A percentile compares a stretch with the other conserved stretches of the same genome.
Evolutionary conservation across 257 asterid genomes (phyloP).

Genomic region (Solanum virginianum): DNA sequence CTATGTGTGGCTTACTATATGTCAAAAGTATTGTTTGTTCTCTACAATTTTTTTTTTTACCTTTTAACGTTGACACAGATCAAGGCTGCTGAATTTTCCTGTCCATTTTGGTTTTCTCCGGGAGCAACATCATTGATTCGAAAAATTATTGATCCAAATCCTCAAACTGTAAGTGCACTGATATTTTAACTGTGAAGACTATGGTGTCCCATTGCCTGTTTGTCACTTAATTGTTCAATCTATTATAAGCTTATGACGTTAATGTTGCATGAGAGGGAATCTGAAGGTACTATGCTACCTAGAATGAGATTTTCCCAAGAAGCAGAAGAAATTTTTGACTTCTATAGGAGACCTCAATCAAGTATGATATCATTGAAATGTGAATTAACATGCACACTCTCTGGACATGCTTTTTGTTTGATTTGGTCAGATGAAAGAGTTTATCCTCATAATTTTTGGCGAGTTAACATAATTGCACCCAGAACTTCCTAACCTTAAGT

Average conservation of each 20-base stretch:
- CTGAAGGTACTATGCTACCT: background rate
- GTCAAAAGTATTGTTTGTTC: background rate
- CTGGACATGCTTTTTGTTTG: background rate
- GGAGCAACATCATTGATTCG: conserved; percentile 56
- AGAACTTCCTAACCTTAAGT: background rate
- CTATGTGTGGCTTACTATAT: background rate
- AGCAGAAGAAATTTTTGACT: background rate
- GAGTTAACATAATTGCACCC: background rate
- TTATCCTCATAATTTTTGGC: background rate
- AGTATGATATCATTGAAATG: background rate
- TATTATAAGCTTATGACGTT: background rate
- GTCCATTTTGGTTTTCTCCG: conserved; percentile 87
- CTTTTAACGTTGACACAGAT: conserved; percentile 35
- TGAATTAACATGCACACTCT: background rate
- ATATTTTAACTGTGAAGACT: background rate
- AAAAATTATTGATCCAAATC: conserved; percentile 75
- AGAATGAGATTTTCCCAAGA: background rate
- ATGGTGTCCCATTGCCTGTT: background rate
- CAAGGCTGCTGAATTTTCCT: conserved; percentile 67
- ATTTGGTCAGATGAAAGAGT: background rate
- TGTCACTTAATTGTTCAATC: background rate
- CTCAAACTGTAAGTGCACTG: conserved; percentile 55
- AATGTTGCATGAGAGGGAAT: background rate
- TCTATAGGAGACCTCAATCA: background rate
- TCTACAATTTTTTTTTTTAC: conserved; percentile 1